Evolutionary conservation across 2,329 filamentous ascomycete genomes (phyloP).

Genomic region (Fragosphaeria purpurea): DNA sequence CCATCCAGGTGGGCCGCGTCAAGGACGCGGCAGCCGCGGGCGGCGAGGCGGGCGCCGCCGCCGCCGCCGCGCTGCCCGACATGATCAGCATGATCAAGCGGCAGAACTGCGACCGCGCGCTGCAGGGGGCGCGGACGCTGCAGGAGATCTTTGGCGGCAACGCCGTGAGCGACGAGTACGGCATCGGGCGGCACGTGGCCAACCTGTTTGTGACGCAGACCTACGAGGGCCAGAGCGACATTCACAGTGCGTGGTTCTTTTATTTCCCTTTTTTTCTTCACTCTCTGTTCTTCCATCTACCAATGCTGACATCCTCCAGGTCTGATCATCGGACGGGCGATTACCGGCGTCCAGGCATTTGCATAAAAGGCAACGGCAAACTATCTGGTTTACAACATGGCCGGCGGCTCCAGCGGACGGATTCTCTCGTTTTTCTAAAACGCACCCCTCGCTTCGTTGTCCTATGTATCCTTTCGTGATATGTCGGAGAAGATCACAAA

Average conservation of each 20-base stretch:
- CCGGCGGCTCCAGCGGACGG: no score
- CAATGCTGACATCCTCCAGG: constrained; percentile 22
- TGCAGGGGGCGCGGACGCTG: constrained; percentile 67
- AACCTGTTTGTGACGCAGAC: constrained; percentile 97
- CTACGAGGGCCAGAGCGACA: constrained; percentile 97
- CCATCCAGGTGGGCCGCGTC: constrained; percentile 80
- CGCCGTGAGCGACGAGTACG: constrained; percentile 95
- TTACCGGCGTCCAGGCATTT: constrained; percentile 61
- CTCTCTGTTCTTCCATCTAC: neutral
- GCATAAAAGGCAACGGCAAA: constrained; percentile 32
- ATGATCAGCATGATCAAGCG: constrained; percentile 97
- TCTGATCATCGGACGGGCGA: constrained; percentile 56
- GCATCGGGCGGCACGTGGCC: constrained; percentile 86
- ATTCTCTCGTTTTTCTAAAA: no score
- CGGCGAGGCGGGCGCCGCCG: constrained; percentile 67
- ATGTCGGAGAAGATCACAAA: no score
- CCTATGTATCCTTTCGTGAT: no score
- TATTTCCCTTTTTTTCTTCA: neutral
- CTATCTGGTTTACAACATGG: no score
- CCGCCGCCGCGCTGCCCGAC: constrained; percentile 68
- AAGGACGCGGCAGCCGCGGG: no score
- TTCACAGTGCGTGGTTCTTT: constrained; percentile 61
- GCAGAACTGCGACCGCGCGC: constrained; percentile 88
- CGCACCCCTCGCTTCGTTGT: no score
- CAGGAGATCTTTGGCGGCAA: constrained; percentile 98